Evolutionary conservation across 441 rosid genomes (phyloP).

Genomic region (Macaranga tanarius): DNA sequence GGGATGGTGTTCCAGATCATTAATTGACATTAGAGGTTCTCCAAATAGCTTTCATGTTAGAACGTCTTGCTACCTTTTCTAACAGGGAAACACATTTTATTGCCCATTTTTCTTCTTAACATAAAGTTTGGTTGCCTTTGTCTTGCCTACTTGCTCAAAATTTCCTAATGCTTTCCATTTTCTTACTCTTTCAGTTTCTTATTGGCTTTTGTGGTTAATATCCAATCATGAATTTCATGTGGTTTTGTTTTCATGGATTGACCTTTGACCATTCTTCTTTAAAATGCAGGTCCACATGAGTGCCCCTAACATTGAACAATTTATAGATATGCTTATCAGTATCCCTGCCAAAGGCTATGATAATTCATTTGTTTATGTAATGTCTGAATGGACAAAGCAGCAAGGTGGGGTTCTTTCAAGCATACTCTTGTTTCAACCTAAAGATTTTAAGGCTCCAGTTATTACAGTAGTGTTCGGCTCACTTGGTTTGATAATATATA

Average conservation of each 20-base stretch:
- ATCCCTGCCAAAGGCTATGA: slow-evolving; percentile 62
- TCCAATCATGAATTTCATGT: slow-evolving; percentile 10
- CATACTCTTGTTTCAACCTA: slow-evolving; percentile 11
- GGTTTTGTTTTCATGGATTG: slow-evolving; percentile 9
- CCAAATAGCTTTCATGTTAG: neutral
- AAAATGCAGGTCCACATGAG: slow-evolving; percentile 79
- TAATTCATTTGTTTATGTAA: slow-evolving; percentile 71
- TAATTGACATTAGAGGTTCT: neutral
- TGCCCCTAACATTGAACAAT: slow-evolving; percentile 68
- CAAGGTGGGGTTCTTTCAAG: slow-evolving; percentile 60
- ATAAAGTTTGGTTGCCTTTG: neutral
- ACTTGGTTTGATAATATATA: neutral
- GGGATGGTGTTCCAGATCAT: no score
- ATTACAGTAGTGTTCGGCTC: no score
- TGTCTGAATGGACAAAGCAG: slow-evolving; percentile 91
- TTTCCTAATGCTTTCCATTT: slow-evolving; percentile 10
- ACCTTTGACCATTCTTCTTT: slow-evolving; percentile 14
- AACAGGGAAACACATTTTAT: neutral
- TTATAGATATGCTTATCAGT: slow-evolving; percentile 66
- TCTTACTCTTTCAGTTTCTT: slow-evolving; percentile 7
- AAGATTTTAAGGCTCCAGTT: no score
- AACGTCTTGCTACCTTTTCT: no score
- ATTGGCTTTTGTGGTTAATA: slow-evolving; percentile 10
- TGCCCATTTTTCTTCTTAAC: neutral
- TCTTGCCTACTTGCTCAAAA: neutral